phyloP scores from a whole-genome alignment of 306 rosid genomes.

The Albizia julibrissin region DNA sequence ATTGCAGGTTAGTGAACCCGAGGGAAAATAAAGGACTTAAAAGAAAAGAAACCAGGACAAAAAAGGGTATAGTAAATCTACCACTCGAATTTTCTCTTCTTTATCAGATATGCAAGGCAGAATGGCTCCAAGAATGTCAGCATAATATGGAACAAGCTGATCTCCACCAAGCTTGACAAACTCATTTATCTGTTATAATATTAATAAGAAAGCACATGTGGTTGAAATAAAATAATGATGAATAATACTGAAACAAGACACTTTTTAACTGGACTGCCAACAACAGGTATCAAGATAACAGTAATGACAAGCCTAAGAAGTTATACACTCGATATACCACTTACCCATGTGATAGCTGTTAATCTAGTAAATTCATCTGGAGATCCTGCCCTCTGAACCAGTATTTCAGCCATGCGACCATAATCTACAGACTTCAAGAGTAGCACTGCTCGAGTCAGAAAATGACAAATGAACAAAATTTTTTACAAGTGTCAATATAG shows the following conservation, averaged over 20 bases:
- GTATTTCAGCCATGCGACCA: conserved; percentile 99
- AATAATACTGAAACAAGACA: conserved; percentile 19
- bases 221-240: conserved; percentile 15
- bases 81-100: conserved; percentile 99
- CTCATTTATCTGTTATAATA: conserved; percentile 73
- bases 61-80: conserved; percentile 42
- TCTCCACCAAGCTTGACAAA: conserved; percentile 99
- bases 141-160: conserved; percentile 95
- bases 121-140: conserved; percentile 95
- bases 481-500: conserved; percentile 44
- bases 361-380: conserved; percentile 90
- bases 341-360: conserved; percentile 96
- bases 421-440: conserved; percentile 99
- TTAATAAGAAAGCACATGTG: conserved; percentile 25
- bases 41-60: not conserved
- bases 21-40: not conserved
- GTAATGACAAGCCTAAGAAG: conserved; percentile 8
- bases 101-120: conserved; percentile 98
- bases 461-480: conserved; percentile 77
- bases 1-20: conserved; percentile 6
- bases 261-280: not conserved
- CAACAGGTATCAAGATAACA: conserved; percentile 5
- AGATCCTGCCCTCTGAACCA: conserved; percentile 94
- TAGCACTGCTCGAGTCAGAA: conserved; percentile 99
- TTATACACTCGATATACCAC: conserved; percentile 33